Evolutionary conservation across 208 protist genomes (phyloP), one percentile per base, ranked within the genome.

Genomic region (Paratrypanosoma confusum): DNA sequence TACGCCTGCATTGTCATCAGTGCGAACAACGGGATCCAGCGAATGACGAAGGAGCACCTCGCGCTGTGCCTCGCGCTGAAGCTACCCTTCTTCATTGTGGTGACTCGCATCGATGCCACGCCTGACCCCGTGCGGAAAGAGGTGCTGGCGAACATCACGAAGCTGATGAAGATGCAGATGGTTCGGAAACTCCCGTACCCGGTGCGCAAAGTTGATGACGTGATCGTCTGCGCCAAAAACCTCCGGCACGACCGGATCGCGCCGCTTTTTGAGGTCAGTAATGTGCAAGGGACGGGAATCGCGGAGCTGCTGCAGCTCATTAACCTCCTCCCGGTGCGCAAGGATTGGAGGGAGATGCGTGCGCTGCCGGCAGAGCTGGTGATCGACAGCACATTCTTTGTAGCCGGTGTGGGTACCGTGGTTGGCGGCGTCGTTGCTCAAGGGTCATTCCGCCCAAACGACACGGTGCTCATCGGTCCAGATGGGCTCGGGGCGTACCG

Each of bases 11-110:
- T 96, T 40, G 81, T 94, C 6, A 67, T 96, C 33, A 90, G 82
- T 45, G 83, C 81, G 3, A 96, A 96, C 59, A 90, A 92, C 63
- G 87, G 81, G 32, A 84, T 94, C 52, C 81, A 93, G 43, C 73
- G 90, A 29, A 97, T 97, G 89, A 97, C 85, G 6, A 93, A 90
- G 50, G 96, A 98, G 58, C 96, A 98, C 57, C 55, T 99, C 14
- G 95, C 88, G 22, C 68, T 99, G 10, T 95, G 91, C 26, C 55
- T 99, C 0, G 95, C 96, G n/a, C 59, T 99, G 22, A 86, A 93
- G 35, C 67, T 98, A 26, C 96, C 96, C 16, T 91, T 98, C 22
- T 97, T 92, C 56, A 50, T 98, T 36, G 90, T 97, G 3, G 55
- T 98, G 18, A 99, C 96, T 0, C 96, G 97, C 50, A 95, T 97